Conservation (phyloP, 805 yeast genomes). For the Tetrapisispora taiwanensis region DNA sequence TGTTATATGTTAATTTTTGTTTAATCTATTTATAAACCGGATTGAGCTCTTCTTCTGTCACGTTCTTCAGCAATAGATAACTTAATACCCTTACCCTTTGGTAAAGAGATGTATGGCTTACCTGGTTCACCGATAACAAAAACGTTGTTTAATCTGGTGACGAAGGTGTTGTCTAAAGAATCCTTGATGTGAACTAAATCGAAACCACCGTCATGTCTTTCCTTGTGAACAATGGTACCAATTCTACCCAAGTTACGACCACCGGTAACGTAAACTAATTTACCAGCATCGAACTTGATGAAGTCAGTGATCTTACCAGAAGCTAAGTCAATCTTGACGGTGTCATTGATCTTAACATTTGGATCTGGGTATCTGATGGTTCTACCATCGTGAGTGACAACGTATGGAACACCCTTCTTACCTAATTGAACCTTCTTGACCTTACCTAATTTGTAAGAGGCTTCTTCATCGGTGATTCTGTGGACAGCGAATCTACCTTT, state of each 20-base stretch:
- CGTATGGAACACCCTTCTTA: conserved; percentile 96
- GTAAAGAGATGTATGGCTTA: conserved; percentile 88
- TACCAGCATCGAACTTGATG: conserved; percentile 89
- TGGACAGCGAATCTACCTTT: conserved; percentile 99
- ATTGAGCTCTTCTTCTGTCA: conserved; percentile 92
- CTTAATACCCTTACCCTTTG: conserved; percentile 99
- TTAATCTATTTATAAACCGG: conserved; percentile 36
- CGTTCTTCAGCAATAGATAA: conserved; percentile 93
- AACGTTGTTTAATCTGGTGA: conserved; percentile 88
- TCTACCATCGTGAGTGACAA: conserved; percentile 99
- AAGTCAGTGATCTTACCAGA: conserved; percentile 87
- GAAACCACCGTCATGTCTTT: conserved; percentile 97
- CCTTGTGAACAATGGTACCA: conserved; percentile 93
- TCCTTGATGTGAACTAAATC: conserved; percentile 96
- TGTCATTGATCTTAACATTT: conserved; percentile 89
- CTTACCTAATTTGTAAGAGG: conserved; percentile 94
- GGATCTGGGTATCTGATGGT: conserved; percentile 99
- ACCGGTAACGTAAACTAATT: conserved; percentile 87
- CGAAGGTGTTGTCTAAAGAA: conserved; percentile 87
- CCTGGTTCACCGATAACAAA: conserved; percentile 93
- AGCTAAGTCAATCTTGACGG: conserved; percentile 93
- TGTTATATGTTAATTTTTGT: conserved; percentile 1
- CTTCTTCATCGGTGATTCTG: conserved; percentile 99
- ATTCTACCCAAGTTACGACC: conserved; percentile 98
- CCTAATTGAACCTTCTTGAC: conserved; percentile 97